These are phyloP conservation scores for Saccharomyces jurei DNA, from an alignment of 805 yeast species.

Conservation along the genomic window DNA sequence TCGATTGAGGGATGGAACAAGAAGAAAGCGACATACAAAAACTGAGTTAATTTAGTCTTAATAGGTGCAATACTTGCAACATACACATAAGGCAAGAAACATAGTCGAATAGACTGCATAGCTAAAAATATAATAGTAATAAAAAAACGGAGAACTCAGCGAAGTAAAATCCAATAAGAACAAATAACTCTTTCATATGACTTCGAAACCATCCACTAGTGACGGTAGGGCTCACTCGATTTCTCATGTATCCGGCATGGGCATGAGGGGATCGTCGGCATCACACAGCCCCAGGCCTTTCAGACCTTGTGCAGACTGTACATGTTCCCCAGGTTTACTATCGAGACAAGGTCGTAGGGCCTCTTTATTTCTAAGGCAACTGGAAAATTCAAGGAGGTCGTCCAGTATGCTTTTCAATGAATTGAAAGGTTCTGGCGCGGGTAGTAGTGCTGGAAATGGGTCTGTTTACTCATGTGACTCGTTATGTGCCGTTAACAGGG, in stretches of 20 bases:
- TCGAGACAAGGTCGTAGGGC: conserved; percentile 61
- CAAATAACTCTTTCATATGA: not conserved
- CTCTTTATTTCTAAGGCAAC: conserved; percentile 34
- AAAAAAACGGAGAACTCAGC: not conserved
- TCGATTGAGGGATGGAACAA: not conserved
- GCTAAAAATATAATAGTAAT: not conserved
- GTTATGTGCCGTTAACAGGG: conserved; percentile 31
- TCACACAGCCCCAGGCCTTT: conserved; percentile 18
- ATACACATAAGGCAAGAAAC: not conserved
- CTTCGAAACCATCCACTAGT: not conserved
- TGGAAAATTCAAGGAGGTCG: conserved; percentile 29
- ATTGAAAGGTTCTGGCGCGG: conserved; percentile 10
- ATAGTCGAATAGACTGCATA: not conserved
- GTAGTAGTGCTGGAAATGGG: conserved; percentile 14
- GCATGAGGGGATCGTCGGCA: not conserved
- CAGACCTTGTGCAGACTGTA: conserved; percentile 63
- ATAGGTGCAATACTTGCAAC: not conserved
- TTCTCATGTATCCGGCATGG: not conserved
- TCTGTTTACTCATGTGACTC: conserved; percentile 35
- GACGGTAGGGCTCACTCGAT: not conserved
- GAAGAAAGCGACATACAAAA: not conserved
- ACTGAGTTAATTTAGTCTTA: not conserved
- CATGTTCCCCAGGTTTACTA: conserved; percentile 75
- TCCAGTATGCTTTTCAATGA: conserved; percentile 5
- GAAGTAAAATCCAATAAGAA: not conserved